Evolutionary conservation across 2,329 filamentous ascomycete genomes (phyloP).

Genomic region (Drechmeria coniospora): DNA sequence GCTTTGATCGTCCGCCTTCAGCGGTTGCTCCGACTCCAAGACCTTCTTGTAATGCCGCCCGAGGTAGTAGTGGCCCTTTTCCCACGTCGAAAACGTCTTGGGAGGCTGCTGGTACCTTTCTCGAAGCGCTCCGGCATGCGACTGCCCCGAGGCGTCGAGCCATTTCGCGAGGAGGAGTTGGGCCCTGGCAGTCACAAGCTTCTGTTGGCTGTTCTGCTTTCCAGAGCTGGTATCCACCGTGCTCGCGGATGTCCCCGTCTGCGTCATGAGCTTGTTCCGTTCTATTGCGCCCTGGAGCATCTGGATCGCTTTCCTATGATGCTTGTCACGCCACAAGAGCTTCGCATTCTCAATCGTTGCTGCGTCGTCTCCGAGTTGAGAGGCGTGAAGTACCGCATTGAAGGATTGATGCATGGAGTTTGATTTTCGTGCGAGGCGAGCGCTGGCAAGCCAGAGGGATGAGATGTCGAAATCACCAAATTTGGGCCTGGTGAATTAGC

Average conservation of each 20-base stretch:
- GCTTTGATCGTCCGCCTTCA: slow-evolving; percentile 62
- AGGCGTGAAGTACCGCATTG: slow-evolving; percentile 82
- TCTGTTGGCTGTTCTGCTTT: slow-evolving; percentile 33
- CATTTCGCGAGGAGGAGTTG: slow-evolving; percentile 88
- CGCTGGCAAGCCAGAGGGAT: slow-evolving; percentile 70
- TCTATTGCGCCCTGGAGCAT: slow-evolving; percentile 75
- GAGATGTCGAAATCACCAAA: slow-evolving; percentile 65
- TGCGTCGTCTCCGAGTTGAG: slow-evolving; percentile 66
- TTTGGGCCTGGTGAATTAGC: slow-evolving; percentile 23
- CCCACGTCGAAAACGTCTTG: slow-evolving; percentile 60
- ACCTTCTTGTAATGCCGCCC: slow-evolving; percentile 96
- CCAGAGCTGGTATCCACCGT: slow-evolving; percentile 16
- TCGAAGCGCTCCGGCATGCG: slow-evolving; percentile 64
- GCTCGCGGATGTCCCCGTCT: slow-evolving; percentile 21
- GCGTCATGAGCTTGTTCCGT: slow-evolving; percentile 55
- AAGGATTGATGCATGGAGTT: slow-evolving; percentile 78
- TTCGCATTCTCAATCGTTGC: slow-evolving; percentile 91
- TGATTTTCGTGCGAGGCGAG: slow-evolving; percentile 72
- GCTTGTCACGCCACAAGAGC: slow-evolving; percentile 81
- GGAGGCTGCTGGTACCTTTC: slow-evolving; percentile 72
- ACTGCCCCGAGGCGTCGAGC: slow-evolving; percentile 91
- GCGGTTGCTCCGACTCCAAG: slow-evolving; percentile 69
- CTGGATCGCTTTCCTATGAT: slow-evolving; percentile 90
- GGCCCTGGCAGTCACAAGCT: slow-evolving; percentile 56
- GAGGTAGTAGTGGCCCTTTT: slow-evolving; percentile 94